A percentile compares a stretch with the other conserved stretches of the same genome.
phyloP scores from a whole-genome alignment of 2,329 filamentous ascomycete species.

The Magnaporthiopsis incrustans region DNA sequence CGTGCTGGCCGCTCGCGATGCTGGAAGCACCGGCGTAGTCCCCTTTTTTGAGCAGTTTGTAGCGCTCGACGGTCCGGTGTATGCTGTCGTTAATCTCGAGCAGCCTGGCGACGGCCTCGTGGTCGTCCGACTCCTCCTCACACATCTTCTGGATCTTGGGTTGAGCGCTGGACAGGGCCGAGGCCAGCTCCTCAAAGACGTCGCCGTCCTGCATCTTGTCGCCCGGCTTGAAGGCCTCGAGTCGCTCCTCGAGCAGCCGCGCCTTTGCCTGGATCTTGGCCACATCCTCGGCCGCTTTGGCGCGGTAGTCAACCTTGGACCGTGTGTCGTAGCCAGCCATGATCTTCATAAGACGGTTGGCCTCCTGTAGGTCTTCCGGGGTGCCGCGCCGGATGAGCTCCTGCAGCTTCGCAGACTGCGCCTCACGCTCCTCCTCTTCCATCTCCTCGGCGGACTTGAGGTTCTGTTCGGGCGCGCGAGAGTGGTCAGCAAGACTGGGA shows the following conservation, averaged over 20 bases:
- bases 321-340: constrained; percentile 97
- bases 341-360: constrained; percentile 96
- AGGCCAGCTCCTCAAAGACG: constrained; percentile 76
- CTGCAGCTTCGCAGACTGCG: constrained; percentile 95
- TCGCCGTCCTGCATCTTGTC: constrained; percentile 66
- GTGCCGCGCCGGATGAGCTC: constrained; percentile 89
- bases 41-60: constrained; percentile 93
- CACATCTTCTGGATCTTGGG: constrained; percentile 99
- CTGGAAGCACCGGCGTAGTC: constrained; percentile 76
- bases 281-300: constrained; percentile 94
- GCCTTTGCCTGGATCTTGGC: constrained; percentile 94
- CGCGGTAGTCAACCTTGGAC: constrained; percentile 94
- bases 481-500: not conserved
- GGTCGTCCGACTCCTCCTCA: constrained; percentile 94
- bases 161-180: constrained; percentile 83
- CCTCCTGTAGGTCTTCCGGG: constrained; percentile 90
- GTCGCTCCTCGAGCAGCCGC: constrained; percentile 80
- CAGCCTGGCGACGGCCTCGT: constrained; percentile 89
- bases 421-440: constrained; percentile 92
- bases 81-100: constrained; percentile 99
- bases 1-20: constrained; percentile 60
- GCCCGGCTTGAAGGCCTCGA: constrained; percentile 74
- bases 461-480: constrained; percentile 48
- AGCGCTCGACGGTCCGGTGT: constrained; percentile 90
- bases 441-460: constrained; percentile 96